phyloP scores from a whole-genome alignment of 805 yeast species.

The Naumovozyma castellii region DNA sequence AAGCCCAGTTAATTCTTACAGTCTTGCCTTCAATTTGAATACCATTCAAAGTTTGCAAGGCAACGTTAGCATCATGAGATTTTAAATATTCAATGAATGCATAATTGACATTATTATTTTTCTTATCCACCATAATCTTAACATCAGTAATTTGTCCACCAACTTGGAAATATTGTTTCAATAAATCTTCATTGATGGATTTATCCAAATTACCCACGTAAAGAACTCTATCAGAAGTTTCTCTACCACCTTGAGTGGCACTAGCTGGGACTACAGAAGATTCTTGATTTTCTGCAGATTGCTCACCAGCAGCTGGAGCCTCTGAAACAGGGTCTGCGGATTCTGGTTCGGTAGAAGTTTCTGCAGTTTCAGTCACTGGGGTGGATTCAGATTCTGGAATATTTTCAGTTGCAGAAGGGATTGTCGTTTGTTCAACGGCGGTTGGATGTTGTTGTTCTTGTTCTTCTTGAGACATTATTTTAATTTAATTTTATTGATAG shows the following conservation, averaged over 20 bases:
- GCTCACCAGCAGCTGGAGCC: slow-evolving; percentile 1
- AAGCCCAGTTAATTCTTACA: slow-evolving; percentile 73
- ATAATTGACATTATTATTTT: slow-evolving; percentile 62
- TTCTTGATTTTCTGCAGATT: slow-evolving; percentile 6
- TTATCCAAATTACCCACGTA: slow-evolving; percentile 71
- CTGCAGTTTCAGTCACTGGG: neutral
- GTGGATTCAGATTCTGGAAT: neutral
- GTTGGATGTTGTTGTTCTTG: slow-evolving; percentile 3
- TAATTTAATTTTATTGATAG: too few relatives aligned
- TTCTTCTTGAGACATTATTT: slow-evolving; percentile 5
- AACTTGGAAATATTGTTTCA: slow-evolving; percentile 52
- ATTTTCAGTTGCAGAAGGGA: neutral
- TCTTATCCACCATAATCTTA: slow-evolving; percentile 69
- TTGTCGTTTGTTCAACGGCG: slow-evolving; percentile 1
- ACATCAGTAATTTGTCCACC: slow-evolving; percentile 55
- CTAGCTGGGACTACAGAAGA: slow-evolving; percentile 44
- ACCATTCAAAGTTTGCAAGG: slow-evolving; percentile 54
- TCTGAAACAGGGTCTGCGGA: slow-evolving; percentile 2
- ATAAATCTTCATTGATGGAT: slow-evolving; percentile 50
- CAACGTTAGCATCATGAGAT: slow-evolving; percentile 50
- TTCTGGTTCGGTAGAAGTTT: neutral
- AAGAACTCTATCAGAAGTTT: slow-evolving; percentile 58
- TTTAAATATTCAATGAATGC: slow-evolving; percentile 71
- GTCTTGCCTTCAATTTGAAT: slow-evolving; percentile 43
- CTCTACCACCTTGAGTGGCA: slow-evolving; percentile 75